These are phyloP conservation scores for Sechiopsis laciniata DNA, from an alignment of 306 rosid species.

Conservation along the genomic window DNA sequence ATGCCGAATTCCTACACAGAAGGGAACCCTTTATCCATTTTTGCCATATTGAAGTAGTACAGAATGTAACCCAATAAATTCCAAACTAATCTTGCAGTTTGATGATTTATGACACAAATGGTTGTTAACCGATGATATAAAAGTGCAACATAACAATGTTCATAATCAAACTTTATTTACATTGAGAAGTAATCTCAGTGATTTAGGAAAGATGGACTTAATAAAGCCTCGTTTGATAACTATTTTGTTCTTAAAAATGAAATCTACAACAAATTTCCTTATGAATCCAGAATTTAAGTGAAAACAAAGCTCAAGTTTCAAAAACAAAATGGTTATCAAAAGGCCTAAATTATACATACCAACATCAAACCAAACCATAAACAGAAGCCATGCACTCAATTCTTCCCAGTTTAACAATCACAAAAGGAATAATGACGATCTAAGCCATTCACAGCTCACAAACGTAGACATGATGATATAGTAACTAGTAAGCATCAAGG, in stretches of 20 bases:
- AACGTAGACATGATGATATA: too few species aligned
- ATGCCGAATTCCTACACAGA: constrained; percentile 48
- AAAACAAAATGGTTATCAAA: too few species aligned
- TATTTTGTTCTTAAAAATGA: too few species aligned
- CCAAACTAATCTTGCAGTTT: not conserved
- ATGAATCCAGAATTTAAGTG: too few species aligned
- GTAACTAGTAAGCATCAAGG: too few species aligned
- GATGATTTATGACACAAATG: not conserved
- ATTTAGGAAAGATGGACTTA: too few species aligned
- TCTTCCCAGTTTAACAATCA: not conserved
- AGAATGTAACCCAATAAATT: not conserved
- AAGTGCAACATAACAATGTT: not conserved
- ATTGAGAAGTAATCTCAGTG: not conserved
- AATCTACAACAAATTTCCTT: too few species aligned
- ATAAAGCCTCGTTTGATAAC: too few species aligned
- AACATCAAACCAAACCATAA: constrained; percentile 1
- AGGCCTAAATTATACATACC: not conserved
- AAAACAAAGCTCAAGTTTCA: too few species aligned
- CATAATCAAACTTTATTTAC: not conserved
- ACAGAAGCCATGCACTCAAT: not conserved
- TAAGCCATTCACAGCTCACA: not conserved
- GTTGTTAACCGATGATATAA: not conserved
- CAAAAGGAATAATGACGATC: not conserved
- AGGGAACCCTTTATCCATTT: not conserved
- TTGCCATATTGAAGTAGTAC: too few species aligned